Evolutionary conservation across 2,329 filamentous ascomycete genomes (phyloP), one percentile per base, ranked within the genome.

Genomic region (Penicillium sp.): DNA sequence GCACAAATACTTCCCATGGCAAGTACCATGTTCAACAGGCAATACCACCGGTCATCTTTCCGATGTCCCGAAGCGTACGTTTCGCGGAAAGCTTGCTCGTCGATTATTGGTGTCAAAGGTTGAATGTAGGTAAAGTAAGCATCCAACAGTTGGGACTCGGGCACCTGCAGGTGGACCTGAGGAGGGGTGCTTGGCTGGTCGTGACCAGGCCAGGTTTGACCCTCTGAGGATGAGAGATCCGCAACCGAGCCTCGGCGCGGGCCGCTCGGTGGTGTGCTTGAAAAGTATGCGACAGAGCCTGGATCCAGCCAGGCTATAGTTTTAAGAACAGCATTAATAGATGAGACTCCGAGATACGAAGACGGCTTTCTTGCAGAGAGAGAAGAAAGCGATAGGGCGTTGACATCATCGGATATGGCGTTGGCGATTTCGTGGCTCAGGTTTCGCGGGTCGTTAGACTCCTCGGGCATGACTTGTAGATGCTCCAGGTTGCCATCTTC

Each of bases 81-180:
- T 9, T 87, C 86, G 65, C 88, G 86, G 74, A 92, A 91, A 9
- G 85, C 83, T 19, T 85, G 84, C 73, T 92, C 90, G 67, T 93
- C 90, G 3, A 93, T 81, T 83, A 92, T 87, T 0, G 90, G 90
- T 4, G 89, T 85, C 67, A 91, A 89, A 1, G 88, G 85, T 64
- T 92, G 90, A 26, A 91, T 85, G 35, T 88, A 85, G 67, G 89
- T 88, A 73, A 92, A 92, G 73, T 91, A 92, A n/a, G 88, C 88
- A 67, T 92, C 88, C 46, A 92, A 86, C 9, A 91, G 79, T 6
- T 86, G 86, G 72, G 90, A 86, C 17, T 88, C 89, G 68, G 90
- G 88, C 72, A 17, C 85, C 84, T 81, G 79, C 60, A 64, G 87
- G 85, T 44, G 85, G 81, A 51, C 80, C 47, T 85, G 81, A 57